phyloP scores from a whole-genome alignment of 306 rosid species.

The Begonia loranthoides region DNA sequence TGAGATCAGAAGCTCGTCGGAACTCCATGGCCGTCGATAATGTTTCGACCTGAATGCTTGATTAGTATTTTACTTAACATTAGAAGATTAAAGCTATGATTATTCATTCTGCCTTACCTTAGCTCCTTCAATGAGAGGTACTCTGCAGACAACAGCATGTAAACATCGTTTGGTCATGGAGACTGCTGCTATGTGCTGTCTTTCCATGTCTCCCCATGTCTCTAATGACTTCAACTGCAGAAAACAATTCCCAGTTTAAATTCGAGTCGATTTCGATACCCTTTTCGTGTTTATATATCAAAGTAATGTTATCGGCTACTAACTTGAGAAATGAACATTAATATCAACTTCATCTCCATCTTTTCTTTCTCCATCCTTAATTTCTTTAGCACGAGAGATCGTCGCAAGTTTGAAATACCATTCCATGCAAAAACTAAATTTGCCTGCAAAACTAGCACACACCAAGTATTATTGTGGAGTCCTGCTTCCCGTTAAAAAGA shows the following conservation, averaged over 20 bases:
- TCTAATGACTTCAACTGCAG: slow-evolving; percentile 42
- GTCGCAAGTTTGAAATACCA: slow-evolving; percentile 29
- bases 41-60: slow-evolving; percentile 27
- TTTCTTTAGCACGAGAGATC: slow-evolving; percentile 38
- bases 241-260: neutral
- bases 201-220: slow-evolving; percentile 57
- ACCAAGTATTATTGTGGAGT: neutral
- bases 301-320: slow-evolving; percentile 7
- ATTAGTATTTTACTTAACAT: neutral
- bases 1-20: slow-evolving; percentile 34
- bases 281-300: too few relatives aligned
- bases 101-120: slow-evolving; percentile 21
- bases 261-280: neutral
- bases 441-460: slow-evolving; percentile 16
- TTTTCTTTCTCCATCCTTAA: slow-evolving; percentile 43
- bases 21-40: slow-evolving; percentile 22
- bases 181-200: slow-evolving; percentile 39
- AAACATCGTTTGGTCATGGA: slow-evolving; percentile 35
- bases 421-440: slow-evolving; percentile 31
- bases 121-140: slow-evolving; percentile 64
- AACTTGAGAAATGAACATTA: slow-evolving; percentile 47
- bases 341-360: slow-evolving; percentile 49
- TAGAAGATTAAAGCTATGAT: neutral
- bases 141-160: slow-evolving; percentile 48
- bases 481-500: neutral